These are phyloP conservation scores for Lizonia empirigonia DNA, from an alignment of 2,329 filamentous ascomycete genomes.

Conservation along the genomic window DNA sequence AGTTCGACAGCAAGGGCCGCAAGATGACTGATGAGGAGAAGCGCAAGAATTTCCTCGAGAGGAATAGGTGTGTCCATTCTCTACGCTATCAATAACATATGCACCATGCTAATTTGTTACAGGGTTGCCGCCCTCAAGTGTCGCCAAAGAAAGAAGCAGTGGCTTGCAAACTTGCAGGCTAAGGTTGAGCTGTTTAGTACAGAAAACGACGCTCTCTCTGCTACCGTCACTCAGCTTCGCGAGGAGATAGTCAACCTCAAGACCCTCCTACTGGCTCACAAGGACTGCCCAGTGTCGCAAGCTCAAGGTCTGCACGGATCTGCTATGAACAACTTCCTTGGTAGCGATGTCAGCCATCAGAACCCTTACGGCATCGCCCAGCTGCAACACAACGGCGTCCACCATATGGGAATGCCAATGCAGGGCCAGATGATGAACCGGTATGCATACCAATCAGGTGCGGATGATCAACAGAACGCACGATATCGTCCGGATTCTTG, in stretches of 20 bases:
- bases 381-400: conserved; percentile 49
- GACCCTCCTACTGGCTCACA: conserved; percentile 89
- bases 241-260: conserved; percentile 96
- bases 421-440: conserved; percentile 47
- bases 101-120: conserved; percentile 28
- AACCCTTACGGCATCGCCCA: conserved; percentile 58
- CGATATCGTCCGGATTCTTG: conserved; percentile 32
- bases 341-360: conserved; percentile 52
- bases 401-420: conserved; percentile 50
- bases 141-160: conserved; percentile 97
- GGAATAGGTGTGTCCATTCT: conserved; percentile 75
- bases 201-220: conserved; percentile 86
- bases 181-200: conserved; percentile 93
- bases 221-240: conserved; percentile 80
- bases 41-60: conserved; percentile 94
- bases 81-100: background rate
- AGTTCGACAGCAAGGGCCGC: conserved; percentile 60
- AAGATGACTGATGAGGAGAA: conserved; percentile 99
- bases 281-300: conserved; percentile 92
- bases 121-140: conserved; percentile 97
- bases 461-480: conserved; percentile 36
- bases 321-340: conserved; percentile 58
- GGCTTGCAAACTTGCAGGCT: conserved; percentile 90
- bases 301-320: conserved; percentile 71
- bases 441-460: conserved; percentile 42